phyloP scores from a whole-genome alignment of 108 stramenopile genomes.

The Cyclotella kingstonii region DNA sequence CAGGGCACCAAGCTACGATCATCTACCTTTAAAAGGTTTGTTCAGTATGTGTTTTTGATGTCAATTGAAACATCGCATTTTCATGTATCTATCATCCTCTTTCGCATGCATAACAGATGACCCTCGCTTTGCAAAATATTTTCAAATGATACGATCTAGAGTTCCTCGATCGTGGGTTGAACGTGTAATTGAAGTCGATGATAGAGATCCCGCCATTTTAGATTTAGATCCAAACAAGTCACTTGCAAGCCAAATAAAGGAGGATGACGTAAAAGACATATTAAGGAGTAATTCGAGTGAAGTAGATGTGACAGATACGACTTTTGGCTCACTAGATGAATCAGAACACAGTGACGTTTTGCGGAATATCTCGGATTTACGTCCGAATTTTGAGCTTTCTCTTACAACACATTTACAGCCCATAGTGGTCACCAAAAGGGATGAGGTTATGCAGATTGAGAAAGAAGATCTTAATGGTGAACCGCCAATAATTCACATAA shows the following conservation, averaged over 20 bases:
- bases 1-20: slow-evolving; percentile 17
- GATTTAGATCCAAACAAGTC: slow-evolving; percentile 51
- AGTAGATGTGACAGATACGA: slow-evolving; percentile 2
- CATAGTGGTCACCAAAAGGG: neutral
- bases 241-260: slow-evolving; percentile 42
- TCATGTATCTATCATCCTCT: slow-evolving; percentile 2
- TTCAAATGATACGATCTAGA: slow-evolving; percentile 47
- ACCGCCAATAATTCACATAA: slow-evolving; percentile 26
- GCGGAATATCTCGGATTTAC: no score
- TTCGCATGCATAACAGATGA: no score
- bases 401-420: neutral
- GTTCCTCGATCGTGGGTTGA: slow-evolving; percentile 48
- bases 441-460: neutral
- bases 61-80: neutral
- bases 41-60: neutral
- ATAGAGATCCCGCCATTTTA: slow-evolving; percentile 47
- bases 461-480: neutral
- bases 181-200: slow-evolving; percentile 46
- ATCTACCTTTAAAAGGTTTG: slow-evolving; percentile 30
- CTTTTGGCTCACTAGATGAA: slow-evolving; percentile 15
- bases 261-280: slow-evolving; percentile 9
- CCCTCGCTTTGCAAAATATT: slow-evolving; percentile 43
- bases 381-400: slow-evolving; percentile 4
- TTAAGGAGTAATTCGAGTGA: slow-evolving; percentile 12
- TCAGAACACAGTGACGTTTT: slow-evolving; percentile 17